phyloP scores from a whole-genome alignment of 805 yeast genomes.

The Hagleromyces aurorensis region DNA sequence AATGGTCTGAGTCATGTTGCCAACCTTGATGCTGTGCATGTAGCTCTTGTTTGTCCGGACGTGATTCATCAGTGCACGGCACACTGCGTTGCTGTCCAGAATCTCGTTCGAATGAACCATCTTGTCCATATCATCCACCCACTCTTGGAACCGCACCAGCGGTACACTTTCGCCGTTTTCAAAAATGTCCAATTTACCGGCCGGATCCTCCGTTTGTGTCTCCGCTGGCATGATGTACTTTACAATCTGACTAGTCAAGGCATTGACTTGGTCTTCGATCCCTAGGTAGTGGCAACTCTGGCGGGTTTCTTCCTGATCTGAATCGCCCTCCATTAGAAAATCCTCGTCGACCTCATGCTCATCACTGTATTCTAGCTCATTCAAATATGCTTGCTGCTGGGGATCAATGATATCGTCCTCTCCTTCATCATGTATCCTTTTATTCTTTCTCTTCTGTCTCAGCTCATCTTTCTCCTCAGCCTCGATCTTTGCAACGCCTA shows the following conservation, averaged over 20 bases:
- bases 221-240: too few species aligned
- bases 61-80: constrained; percentile 18
- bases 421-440: constrained; percentile 3
- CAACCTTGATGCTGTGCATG: constrained; percentile 24
- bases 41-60: constrained; percentile 21
- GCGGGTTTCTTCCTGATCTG: constrained; percentile 1
- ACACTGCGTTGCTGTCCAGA: too few species aligned
- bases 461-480: not conserved
- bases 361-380: constrained; percentile 14
- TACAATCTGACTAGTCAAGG: too few species aligned
- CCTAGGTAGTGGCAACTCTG: too few species aligned
- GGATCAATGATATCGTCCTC: constrained; percentile 9
- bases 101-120: too few species aligned
- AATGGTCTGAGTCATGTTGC: constrained; percentile 27
- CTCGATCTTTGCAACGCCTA: constrained; percentile 1
- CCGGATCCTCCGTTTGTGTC: too few species aligned
- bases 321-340: constrained; percentile 2
- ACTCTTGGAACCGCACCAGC: too few species aligned
- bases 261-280: too few species aligned
- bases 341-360: constrained; percentile 4
- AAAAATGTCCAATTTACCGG: too few species aligned
- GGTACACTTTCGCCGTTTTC: too few species aligned
- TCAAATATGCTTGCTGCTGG: constrained; percentile 20
- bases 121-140: too few species aligned
- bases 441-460: too few species aligned